Evolutionary conservation across 805 yeast species (phyloP).

Genomic region (Naumovozyma castellii): DNA sequence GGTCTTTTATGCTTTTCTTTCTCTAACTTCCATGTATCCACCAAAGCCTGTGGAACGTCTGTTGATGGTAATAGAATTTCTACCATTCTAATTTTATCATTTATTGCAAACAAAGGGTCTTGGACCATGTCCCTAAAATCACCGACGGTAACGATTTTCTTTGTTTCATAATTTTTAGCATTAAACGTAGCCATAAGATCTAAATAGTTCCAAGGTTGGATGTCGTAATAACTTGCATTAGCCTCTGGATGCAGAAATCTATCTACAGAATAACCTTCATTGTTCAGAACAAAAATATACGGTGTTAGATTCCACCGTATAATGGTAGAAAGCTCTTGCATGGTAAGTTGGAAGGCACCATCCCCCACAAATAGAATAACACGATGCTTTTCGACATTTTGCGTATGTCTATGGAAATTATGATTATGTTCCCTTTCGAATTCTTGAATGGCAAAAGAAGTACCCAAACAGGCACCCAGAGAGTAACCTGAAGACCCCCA

Average conservation of each 20-base stretch:
- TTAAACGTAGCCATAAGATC: slow-evolving; percentile 43
- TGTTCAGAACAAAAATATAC: slow-evolving; percentile 50
- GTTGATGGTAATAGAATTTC: slow-evolving; percentile 49
- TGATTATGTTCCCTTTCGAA: slow-evolving; percentile 2
- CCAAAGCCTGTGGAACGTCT: slow-evolving; percentile 43
- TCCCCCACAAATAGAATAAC: slow-evolving; percentile 58
- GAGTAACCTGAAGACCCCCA: slow-evolving; percentile 65
- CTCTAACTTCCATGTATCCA: slow-evolving; percentile 21
- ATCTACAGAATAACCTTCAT: slow-evolving; percentile 60
- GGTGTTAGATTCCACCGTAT: slow-evolving; percentile 46
- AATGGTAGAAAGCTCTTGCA: slow-evolving; percentile 55
- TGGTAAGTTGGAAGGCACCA: slow-evolving; percentile 60
- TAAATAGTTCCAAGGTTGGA: slow-evolving; percentile 53
- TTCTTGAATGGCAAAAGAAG: slow-evolving; percentile 49
- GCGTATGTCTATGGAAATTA: slow-evolving; percentile 6
- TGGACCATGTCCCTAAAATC: slow-evolving; percentile 39
- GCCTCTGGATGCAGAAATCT: slow-evolving; percentile 48
- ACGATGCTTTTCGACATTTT: slow-evolving; percentile 33
- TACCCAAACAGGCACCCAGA: slow-evolving; percentile 56
- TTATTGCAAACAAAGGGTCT: slow-evolving; percentile 32
- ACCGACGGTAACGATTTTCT: slow-evolving; percentile 38
- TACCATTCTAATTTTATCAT: slow-evolving; percentile 41
- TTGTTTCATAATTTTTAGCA: slow-evolving; percentile 39
- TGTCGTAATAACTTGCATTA: slow-evolving; percentile 46
- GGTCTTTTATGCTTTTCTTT: slow-evolving; percentile 13